phyloP scores from a whole-genome alignment of 2,329 filamentous ascomycete species.

The Intubia oerlemansii region DNA sequence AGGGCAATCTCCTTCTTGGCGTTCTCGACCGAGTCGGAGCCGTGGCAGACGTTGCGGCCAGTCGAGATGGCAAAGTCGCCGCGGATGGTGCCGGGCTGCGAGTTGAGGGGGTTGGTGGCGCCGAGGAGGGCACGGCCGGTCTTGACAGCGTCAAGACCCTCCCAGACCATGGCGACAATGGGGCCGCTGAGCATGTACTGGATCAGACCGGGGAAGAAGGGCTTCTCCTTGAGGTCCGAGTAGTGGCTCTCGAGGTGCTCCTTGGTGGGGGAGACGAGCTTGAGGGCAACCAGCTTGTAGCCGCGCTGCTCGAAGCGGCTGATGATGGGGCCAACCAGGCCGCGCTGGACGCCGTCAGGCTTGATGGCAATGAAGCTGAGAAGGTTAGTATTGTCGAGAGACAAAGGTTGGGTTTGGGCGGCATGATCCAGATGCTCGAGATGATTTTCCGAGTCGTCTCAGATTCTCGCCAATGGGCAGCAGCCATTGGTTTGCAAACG shows the following conservation, averaged over 20 bases:
- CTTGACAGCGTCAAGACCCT: constrained; percentile 97
- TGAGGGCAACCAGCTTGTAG: constrained; percentile 97
- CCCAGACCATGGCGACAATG: constrained; percentile 99
- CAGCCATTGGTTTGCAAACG: too few relatives aligned
- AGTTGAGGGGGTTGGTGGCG: constrained; percentile 95
- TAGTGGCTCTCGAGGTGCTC: constrained; percentile 98
- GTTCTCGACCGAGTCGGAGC: constrained; percentile 94
- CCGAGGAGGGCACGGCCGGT: constrained; percentile 89
- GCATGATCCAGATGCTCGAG: too few relatives aligned
- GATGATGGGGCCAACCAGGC: constrained; percentile 95
- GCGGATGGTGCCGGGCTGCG: constrained; percentile 93
- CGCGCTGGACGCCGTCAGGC: constrained; percentile 97
- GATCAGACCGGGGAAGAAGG: constrained; percentile 91
- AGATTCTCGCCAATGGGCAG: too few relatives aligned
- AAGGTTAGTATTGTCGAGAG: constrained; percentile 6
- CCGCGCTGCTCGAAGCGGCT: constrained; percentile 93
- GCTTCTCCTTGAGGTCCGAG: constrained; percentile 75
- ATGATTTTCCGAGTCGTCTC: too few relatives aligned
- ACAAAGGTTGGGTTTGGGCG: too few relatives aligned
- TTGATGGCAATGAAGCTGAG: constrained; percentile 98
- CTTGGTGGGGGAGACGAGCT: constrained; percentile 75
- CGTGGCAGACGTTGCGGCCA: constrained; percentile 99
- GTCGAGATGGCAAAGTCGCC: constrained; percentile 70
- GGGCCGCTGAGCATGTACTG: constrained; percentile 92
- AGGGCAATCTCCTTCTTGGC: constrained; percentile 99